These are phyloP conservation scores for Gautieria morchelliformis DNA, from an alignment of 768 basidiomycete species.

Conservation along the genomic window DNA sequence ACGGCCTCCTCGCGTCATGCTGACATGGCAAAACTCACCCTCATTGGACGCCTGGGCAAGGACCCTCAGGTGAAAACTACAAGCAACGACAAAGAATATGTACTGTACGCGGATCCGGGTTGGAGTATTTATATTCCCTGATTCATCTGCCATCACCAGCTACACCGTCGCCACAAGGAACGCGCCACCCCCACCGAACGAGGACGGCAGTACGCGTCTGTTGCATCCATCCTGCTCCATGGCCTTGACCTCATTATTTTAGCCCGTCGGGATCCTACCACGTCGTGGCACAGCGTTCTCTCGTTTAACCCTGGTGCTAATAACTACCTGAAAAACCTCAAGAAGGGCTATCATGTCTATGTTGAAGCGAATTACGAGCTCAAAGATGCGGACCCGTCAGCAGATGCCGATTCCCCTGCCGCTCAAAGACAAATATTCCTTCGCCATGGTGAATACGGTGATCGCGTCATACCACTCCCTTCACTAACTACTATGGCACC, in stretches of 20 bases:
- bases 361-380: constrained; percentile 76
- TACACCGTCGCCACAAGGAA: constrained; percentile 73
- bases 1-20: constrained; percentile 39
- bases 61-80: constrained; percentile 64
- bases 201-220: constrained; percentile 47
- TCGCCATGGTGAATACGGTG: constrained; percentile 50
- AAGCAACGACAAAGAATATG: constrained; percentile 69
- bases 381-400: constrained; percentile 55
- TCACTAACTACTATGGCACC: not conserved
- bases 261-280: constrained; percentile 44
- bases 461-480: not conserved
- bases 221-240: not conserved
- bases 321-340: constrained; percentile 52
- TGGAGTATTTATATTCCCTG: not conserved
- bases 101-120: constrained; percentile 41
- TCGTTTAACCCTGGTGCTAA: constrained; percentile 60
- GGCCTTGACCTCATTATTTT: not conserved
- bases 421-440: constrained; percentile 80
- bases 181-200: constrained; percentile 43
- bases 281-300: constrained; percentile 70
- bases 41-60: constrained; percentile 63
- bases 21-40: constrained; percentile 67
- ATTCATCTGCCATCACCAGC: constrained; percentile 25
- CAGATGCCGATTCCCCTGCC: constrained; percentile 56
- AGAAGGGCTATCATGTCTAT: constrained; percentile 66